A percentile compares a stretch with the other conserved stretches of the same genome.
Evolutionary conservation across 2,329 filamentous ascomycete genomes (phyloP).

Genomic region (Knufia petricola): DNA sequence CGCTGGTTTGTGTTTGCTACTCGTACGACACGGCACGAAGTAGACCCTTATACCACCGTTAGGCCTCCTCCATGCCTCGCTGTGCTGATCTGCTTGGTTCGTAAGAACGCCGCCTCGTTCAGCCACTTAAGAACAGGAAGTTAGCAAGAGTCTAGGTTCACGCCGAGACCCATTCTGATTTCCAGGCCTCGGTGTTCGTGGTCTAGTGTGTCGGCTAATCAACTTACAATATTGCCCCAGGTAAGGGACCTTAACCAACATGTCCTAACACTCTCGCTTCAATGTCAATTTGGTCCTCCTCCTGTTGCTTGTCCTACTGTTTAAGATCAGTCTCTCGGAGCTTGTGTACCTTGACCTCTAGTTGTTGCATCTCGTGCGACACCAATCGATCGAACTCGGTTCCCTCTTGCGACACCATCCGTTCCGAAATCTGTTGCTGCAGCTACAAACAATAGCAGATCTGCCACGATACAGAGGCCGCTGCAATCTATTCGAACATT

Average conservation of each 20-base stretch:
- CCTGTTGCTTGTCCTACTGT: not conserved
- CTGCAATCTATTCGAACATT: not conserved
- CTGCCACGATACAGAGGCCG: not conserved
- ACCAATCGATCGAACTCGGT: not conserved
- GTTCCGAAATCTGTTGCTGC: not conserved
- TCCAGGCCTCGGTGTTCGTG: not conserved
- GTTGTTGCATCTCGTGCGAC: not conserved
- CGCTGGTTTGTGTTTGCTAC: too few species aligned
- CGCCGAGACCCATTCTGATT: too few species aligned
- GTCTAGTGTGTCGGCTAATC: not conserved
- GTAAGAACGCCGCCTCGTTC: too few species aligned
- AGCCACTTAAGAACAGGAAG: too few species aligned
- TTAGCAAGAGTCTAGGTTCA: too few species aligned
- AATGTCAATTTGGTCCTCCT: not conserved
- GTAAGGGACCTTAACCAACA: not conserved
- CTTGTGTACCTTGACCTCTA: not conserved
- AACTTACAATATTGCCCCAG: not conserved
- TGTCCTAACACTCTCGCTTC: slow-evolving; percentile 1
- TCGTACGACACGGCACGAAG: too few species aligned
- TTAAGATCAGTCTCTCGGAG: not conserved
- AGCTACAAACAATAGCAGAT: not conserved
- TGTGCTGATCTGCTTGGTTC: too few species aligned
- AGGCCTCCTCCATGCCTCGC: too few species aligned
- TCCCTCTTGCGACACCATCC: not conserved
- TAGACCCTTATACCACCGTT: too few species aligned